A percentile compares a stretch with the other conserved stretches of the same genome.
Evolutionary conservation across 306 rosid genomes (phyloP).

Genomic region (Trichosanthes cucumerina): DNA sequence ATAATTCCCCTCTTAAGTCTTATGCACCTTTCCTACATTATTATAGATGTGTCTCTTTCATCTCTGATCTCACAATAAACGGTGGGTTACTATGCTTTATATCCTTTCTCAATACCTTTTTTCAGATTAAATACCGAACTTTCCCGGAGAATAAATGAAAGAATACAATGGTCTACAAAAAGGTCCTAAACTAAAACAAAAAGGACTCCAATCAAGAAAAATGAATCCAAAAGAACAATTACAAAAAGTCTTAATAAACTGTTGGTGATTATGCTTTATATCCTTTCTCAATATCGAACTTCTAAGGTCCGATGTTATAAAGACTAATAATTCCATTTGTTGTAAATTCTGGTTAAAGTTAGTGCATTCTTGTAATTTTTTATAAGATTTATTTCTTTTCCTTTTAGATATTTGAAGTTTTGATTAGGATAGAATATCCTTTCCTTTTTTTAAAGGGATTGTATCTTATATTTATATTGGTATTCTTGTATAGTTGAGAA

Average conservation of each 20-base stretch:
- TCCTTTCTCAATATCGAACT: neutral
- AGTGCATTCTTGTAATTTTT: too few relatives aligned
- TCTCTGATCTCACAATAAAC: neutral
- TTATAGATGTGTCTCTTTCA: neutral
- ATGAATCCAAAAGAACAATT: too few relatives aligned
- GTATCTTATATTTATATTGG: too few relatives aligned
- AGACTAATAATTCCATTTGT: neutral
- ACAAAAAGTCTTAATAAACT: neutral
- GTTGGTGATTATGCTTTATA: neutral
- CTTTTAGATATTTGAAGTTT: too few relatives aligned
- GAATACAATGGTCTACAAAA: neutral
- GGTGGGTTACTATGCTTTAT: neutral
- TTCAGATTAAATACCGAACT: too few relatives aligned
- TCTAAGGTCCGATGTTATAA: neutral
- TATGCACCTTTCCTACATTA: neutral
- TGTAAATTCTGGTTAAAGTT: too few relatives aligned
- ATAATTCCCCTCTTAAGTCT: neutral
- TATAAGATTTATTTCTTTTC: too few relatives aligned
- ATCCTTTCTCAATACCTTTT: neutral
- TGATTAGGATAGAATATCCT: too few relatives aligned
- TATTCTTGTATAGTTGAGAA: too few relatives aligned
- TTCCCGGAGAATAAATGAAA: too few relatives aligned
- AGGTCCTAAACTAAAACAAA: neutral
- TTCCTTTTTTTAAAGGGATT: too few relatives aligned
- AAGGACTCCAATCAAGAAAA: too few relatives aligned